Evolutionary conservation across 441 rosid genomes (phyloP).

Genomic region (Croton laevigatus): DNA sequence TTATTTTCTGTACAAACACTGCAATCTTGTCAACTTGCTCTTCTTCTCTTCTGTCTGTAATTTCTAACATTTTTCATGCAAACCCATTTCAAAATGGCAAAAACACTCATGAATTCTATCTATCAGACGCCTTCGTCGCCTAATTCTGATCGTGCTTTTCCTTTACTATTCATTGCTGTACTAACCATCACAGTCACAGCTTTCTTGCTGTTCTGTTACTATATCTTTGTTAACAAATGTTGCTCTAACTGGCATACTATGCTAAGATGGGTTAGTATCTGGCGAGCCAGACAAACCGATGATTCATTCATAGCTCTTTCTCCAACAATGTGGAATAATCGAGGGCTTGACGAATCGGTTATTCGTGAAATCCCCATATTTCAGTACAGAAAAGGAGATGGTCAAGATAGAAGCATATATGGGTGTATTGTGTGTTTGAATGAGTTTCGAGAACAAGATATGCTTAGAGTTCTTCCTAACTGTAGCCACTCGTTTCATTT

Average conservation of each 20-base stretch:
- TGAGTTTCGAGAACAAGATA: constrained; percentile 78
- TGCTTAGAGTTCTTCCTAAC: constrained; percentile 62
- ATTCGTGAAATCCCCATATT: constrained; percentile 70
- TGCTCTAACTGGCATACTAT: constrained; percentile 60
- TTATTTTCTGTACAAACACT: neutral
- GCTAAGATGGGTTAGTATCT: constrained; percentile 37
- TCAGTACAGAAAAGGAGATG: constrained; percentile 47
- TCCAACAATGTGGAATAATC: constrained; percentile 35
- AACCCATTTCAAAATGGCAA: constrained; percentile 30
- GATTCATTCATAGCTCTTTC: constrained; percentile 58
- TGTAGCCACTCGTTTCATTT: constrained; percentile 78
- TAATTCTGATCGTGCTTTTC: constrained; percentile 49
- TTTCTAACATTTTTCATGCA: constrained; percentile 6
- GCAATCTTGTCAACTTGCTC: constrained; percentile 1
- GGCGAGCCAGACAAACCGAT: constrained; percentile 39
- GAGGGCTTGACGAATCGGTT: constrained; percentile 69
- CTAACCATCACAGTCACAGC: constrained; percentile 65
- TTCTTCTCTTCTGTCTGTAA: neutral
- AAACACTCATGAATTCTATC: constrained; percentile 16
- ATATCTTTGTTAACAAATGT: constrained; percentile 64
- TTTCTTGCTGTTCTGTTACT: constrained; percentile 70
- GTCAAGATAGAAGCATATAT: constrained; percentile 29
- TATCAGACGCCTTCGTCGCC: constrained; percentile 22
- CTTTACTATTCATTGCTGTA: constrained; percentile 58
- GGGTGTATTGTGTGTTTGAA: constrained; percentile 82